Base-by-base conservation (phyloP, 192 early-diverging fungal genomes). In the Backusella westeae region DNA sequence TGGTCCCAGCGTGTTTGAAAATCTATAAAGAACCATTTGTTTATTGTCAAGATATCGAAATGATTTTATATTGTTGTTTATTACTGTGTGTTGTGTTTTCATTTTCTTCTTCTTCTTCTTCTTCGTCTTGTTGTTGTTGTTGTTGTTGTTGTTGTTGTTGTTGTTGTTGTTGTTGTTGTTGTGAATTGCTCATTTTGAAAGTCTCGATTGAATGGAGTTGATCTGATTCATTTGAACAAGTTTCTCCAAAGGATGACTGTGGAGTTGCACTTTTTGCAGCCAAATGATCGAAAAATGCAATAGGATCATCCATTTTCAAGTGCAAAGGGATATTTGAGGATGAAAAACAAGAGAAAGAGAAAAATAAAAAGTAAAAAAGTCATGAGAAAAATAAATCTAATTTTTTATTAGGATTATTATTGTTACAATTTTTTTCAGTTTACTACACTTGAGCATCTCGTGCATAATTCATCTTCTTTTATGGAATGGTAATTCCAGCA, bases 401-500 rank as follows among this genome's bases (percentile, higher is more conserved):
- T 36, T 36, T 36, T 7, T 36, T 19, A 46, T 46, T 12, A 17
- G 0, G 7, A 26, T 23, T 56, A 21, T 56, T 23, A 23, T 52
- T 52, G 49, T 52, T 52, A 52, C 49, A 52, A 4, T 69, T 38
- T 69, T 69, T 71, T 41, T 46, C 49, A 32, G 66, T 49, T 71
- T 65, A 75, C 15, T 34, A 77, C 75, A 49, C 19, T 29, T 34
- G 77, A 77, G 74, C 94, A 95, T 67, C 94, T 85, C 15, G 44
- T 23, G 77, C 94, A 95, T 9, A 95, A 80, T 6, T 73, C 56
- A 32, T 88, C 82, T 2, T 78, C 83, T 8, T 77, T 71, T 0
- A 68, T 56, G 1, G 92, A 87, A 66, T 83, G 82, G 59, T 87
- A 90, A 73, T 88, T 91, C 91, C 94, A 92, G 81, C 94, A 95